Evolutionary conservation across 257 asterid species (phyloP).

Genomic region (Capsicum rhomboideum): DNA sequence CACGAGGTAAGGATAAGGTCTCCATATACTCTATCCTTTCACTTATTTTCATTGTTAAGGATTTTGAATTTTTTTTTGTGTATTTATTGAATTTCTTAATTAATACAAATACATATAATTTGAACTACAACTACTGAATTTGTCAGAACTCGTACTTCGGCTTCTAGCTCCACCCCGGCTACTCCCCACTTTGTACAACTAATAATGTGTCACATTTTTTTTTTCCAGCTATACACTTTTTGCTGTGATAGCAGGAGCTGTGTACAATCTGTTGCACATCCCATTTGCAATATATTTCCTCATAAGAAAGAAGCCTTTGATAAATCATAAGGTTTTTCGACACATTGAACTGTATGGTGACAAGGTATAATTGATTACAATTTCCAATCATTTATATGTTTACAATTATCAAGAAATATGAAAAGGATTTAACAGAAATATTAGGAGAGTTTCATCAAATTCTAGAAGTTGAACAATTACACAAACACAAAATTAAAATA

Average conservation of each 20-base stretch:
- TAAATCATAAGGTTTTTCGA: neutral
- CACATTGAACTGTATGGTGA: conserved; percentile 7
- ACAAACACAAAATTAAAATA: no score
- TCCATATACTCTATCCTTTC: no score
- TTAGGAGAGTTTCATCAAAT: no score
- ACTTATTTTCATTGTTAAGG: no score
- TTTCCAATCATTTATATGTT: neutral
- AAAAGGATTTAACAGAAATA: no score
- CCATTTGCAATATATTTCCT: conserved; percentile 6
- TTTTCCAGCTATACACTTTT: conserved; percentile 4
- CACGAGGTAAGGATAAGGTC: no score
- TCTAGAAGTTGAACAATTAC: no score
- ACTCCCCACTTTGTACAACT: neutral
- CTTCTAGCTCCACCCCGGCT: neutral
- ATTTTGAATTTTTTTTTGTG: neutral
- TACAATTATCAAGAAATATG: neutral
- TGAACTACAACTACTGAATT: neutral
- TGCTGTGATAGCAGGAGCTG: neutral
- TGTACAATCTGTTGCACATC: neutral
- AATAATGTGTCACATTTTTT: neutral
- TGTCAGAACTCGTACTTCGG: neutral
- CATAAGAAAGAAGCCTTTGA: neutral
- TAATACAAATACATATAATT: neutral
- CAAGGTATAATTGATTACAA: neutral
- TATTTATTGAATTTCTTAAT: neutral